Conservation (phyloP, 2,329 filamentous ascomycete species). For the Penicillium sp. region DNA sequence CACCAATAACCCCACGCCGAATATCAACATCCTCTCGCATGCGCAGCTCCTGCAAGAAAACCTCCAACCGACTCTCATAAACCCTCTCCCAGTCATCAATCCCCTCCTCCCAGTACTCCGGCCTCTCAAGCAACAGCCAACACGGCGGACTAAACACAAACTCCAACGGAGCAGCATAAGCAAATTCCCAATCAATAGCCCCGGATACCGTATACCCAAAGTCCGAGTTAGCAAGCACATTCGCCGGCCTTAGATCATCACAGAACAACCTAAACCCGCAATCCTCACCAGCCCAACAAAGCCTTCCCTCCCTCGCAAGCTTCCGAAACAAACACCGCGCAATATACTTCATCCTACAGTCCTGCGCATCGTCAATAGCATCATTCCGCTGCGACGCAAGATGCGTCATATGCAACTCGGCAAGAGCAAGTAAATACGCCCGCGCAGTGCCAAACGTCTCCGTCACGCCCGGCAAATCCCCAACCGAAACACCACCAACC, state of each 20-base stretch:
- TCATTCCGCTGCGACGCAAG: conserved; percentile 35
- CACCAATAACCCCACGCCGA: background rate
- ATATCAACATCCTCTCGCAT: background rate
- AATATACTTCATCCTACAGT: conserved; percentile 18
- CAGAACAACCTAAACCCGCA: conserved; percentile 18
- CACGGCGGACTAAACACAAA: conserved; percentile 18
- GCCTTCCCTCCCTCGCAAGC: conserved; percentile 7
- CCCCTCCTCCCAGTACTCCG: conserved; percentile 14
- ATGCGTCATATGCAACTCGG: conserved; percentile 38
- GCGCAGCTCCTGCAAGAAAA: conserved; percentile 15
- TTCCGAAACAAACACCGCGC: conserved; percentile 17
- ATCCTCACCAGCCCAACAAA: conserved; percentile 14
- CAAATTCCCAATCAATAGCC: background rate
- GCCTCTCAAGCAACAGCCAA: conserved; percentile 20
- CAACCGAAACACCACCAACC: conserved; percentile 13
- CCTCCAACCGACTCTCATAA: background rate
- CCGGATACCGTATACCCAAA: background rate
- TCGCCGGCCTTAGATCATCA: conserved; percentile 15
- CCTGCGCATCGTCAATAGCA: conserved; percentile 22
- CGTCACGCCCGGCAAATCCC: conserved; percentile 3
- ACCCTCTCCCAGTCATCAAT: too few species aligned
- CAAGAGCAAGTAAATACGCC: conserved; percentile 33
- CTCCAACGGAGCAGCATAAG: conserved; percentile 8
- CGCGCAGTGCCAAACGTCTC: conserved; percentile 23
- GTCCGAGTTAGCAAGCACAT: conserved; percentile 8